Evolutionary conservation across 2,329 filamentous ascomycete species (phyloP).

Genomic region (Clonostachys rhizophaga): DNA sequence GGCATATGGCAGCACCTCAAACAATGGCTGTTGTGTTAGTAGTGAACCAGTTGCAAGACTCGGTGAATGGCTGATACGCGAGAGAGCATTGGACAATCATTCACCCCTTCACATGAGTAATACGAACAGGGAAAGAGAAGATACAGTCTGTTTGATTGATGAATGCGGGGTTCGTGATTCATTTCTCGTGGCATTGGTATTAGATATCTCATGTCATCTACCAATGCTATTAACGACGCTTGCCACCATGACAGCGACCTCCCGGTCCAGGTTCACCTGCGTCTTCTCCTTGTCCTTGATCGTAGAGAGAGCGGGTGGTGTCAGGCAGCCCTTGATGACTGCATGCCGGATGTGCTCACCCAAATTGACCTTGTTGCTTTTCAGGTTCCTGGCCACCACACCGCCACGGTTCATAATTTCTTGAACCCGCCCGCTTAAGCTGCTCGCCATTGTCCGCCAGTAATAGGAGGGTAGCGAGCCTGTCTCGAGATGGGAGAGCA

Average conservation of each 20-base stretch:
- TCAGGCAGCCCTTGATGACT: slow-evolving; percentile 70
- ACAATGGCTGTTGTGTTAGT: too few relatives aligned
- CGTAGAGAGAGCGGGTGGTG: slow-evolving; percentile 50
- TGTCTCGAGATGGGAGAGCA: slow-evolving; percentile 79
- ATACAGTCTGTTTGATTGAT: too few relatives aligned
- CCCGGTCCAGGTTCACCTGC: slow-evolving; percentile 71
- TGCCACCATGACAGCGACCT: slow-evolving; percentile 91
- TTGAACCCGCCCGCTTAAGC: slow-evolving; percentile 70
- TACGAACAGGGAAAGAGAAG: too few relatives aligned
- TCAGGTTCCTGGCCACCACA: slow-evolving; percentile 75
- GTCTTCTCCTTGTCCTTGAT: slow-evolving; percentile 39
- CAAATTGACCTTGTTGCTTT: slow-evolving; percentile 69
- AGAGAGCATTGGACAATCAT: too few relatives aligned
- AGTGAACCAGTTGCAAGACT: too few relatives aligned
- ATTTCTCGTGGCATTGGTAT: not conserved
- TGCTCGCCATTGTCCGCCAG: slow-evolving; percentile 83
- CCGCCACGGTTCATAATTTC: slow-evolving; percentile 83
- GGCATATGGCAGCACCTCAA: too few relatives aligned
- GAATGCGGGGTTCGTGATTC: too few relatives aligned
- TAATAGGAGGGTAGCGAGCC: slow-evolving; percentile 85
- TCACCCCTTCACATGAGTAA: too few relatives aligned
- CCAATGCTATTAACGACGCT: slow-evolving; percentile 63
- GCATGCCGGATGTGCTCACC: slow-evolving; percentile 77
- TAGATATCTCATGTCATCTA: slow-evolving; percentile 7
- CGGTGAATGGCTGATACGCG: too few relatives aligned